A percentile compares a stretch with the other conserved stretches of the same genome.
These are phyloP conservation scores for Microbotryomycetes sp. DNA, from an alignment of 1,284 basidiomycete species.

Conservation along the genomic window DNA sequence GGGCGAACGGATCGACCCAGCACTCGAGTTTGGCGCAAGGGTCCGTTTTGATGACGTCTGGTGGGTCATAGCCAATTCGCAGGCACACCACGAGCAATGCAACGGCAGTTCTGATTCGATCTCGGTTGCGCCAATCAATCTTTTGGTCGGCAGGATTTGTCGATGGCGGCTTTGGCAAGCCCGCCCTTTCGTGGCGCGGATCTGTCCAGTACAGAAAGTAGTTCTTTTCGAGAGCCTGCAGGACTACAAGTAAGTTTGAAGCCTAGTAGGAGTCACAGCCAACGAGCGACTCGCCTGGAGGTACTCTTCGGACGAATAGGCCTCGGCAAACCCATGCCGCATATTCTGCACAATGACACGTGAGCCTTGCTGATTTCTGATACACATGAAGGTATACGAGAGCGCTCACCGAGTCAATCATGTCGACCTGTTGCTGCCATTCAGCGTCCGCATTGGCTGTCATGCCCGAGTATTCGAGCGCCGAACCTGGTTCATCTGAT, in stretches of 20 bases:
- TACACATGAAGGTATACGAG: neutral
- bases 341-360: conserved; percentile 17
- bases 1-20: conserved; percentile 91
- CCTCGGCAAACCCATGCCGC: conserved; percentile 33
- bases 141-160: conserved; percentile 25
- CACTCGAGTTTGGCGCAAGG: conserved; percentile 93
- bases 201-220: conserved; percentile 40
- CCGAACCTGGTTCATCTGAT: conserved; percentile 2
- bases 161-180: conserved; percentile 26
- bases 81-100: conserved; percentile 92
- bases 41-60: conserved; percentile 93
- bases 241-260: no score
- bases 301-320: conserved; percentile 33
- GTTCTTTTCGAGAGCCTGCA: conserved; percentile 36
- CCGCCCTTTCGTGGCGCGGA: conserved; percentile 32
- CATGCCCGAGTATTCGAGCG: conserved; percentile 4
- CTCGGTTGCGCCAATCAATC: conserved; percentile 35
- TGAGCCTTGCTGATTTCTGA: neutral
- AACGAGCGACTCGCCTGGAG: conserved; percentile 14
- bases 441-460: conserved; percentile 12
- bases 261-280: no score
- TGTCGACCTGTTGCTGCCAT: conserved; percentile 15
- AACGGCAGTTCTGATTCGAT: conserved; percentile 59
- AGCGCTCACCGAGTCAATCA: conserved; percentile 19
- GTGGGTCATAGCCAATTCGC: conserved; percentile 96